Base-by-base conservation (phyloP, 179 eudicot species). In the Pouteria campechiana region DNA sequence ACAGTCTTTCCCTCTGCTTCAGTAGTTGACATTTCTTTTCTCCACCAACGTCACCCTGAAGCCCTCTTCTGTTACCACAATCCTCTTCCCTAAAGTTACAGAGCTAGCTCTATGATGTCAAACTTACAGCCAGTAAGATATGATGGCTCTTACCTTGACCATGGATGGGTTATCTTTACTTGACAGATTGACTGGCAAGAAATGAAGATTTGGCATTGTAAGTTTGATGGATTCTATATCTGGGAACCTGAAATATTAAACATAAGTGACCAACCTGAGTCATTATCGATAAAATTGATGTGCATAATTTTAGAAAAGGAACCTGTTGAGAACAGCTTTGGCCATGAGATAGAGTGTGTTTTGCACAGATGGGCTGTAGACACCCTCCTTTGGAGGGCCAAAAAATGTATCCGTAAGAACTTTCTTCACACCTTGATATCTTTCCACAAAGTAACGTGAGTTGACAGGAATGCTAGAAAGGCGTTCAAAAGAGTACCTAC, bases 291-390 rank as follows among this genome's bases (percentile, higher is more conserved):
- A n/a, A n/a, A n/a, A n/a, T n/a, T n/a, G n/a, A n/a, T n/a, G n/a
- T n/a, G n/a, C n/a, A n/a, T n/a, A n/a, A n/a, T n/a, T n/a, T n/a
- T n/a, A n/a, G n/a, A n/a, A 57, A 37, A 54, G 39, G 21, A 40
- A 71, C 98, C 83, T 79, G 53, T 54, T 72, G 61, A 90, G 95
- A 60, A 86, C 82, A 48, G 74, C 89, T 55, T 72, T 73, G 17
- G 73, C 98, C 82, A 90, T 86, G 47, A 72, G 68, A 75, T 76
- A 82, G 3, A 90, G 96, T 13, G 98, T 90, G 58, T 82, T 72
- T 54, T 90, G 98, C 33, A 90, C 96, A 45, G 98, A 90, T 42
- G 98, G 87, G 61, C 98, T 90, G 71, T 86, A 86, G 3, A 86
- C 84, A 13, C 98, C 97, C 50, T 65, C 76, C 32, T 64, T 68